Base-by-base conservation (phyloP, 768 basidiomycete species). In the Melanogaster broomeanus region DNA sequence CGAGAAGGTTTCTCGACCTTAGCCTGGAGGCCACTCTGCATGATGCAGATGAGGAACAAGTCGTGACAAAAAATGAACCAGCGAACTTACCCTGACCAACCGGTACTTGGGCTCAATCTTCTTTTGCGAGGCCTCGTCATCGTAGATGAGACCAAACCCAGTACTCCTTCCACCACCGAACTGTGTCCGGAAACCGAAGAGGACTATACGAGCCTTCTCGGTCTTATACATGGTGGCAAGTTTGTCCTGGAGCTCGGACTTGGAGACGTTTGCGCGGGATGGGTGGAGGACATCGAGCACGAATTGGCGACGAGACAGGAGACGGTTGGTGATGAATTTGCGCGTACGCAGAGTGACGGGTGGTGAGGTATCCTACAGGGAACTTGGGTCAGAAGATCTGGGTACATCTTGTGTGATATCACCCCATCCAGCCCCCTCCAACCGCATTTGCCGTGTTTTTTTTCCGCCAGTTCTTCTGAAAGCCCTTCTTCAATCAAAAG, bases 321-420 rank as follows among this genome's bases (percentile, higher is more conserved):
- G 89, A 55, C 94, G 93, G 84, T 99, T 99, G 70, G 95, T 97
- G 75, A 98, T 90, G 80, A 98, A 98, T 81, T 99, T 98, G 74
- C 95, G 90, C 49, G 97, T 97, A 66, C 97, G 92, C 71, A 99
- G 82, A 61, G 97, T 99, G 62, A 99, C 81, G 53, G 95, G 87
- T 72, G 91, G 82, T 72, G 84, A 78, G 70, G 72, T 77, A 71
- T 90, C 90, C 89, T 91, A 62, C 19, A 67, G 58, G 54, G 45
- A 59, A 50, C 59, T 54, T 42, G 11, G 49, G 57, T 66, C 51
- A 56, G 57, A 55, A 42, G 39, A 46, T 33, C 37, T 4, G 34
- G 30, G 22, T 57, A 45, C 69, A 72, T 65, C 70, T 33, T 30
- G 34, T 49, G 38, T 18, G 33, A 42, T 27, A 48, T 15, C 33